phyloP scores from a whole-genome alignment of 2,329 filamentous ascomycete species.

The Gaeumannomyces sp. region DNA sequence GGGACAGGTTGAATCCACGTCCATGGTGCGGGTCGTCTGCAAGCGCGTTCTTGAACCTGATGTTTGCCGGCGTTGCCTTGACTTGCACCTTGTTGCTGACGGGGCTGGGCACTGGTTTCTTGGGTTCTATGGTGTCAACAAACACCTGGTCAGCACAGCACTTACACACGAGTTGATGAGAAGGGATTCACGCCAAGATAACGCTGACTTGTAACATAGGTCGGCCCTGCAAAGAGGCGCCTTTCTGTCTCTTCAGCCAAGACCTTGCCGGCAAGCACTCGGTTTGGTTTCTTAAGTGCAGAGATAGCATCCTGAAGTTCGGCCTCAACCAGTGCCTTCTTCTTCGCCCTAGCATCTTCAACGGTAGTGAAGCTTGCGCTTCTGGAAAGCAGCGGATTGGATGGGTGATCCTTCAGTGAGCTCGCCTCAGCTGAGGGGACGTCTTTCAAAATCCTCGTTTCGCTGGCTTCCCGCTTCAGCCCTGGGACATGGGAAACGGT shows the following conservation, averaged over 20 bases:
- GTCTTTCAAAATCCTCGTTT: slow-evolving; percentile 39
- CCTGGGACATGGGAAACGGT: slow-evolving; percentile 54
- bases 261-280: slow-evolving; percentile 60
- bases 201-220: slow-evolving; percentile 43
- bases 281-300: slow-evolving; percentile 68
- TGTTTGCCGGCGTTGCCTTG: slow-evolving; percentile 52
- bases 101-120: slow-evolving; percentile 39
- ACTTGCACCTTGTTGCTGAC: slow-evolving; percentile 36
- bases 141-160: neutral
- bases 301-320: slow-evolving; percentile 70
- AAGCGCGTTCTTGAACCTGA: slow-evolving; percentile 47
- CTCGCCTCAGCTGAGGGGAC: slow-evolving; percentile 32
- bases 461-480: slow-evolving; percentile 64
- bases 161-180: neutral
- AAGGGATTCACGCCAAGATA: neutral
- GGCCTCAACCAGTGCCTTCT: slow-evolving; percentile 61
- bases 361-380: slow-evolving; percentile 43
- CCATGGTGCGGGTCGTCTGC: slow-evolving; percentile 15
- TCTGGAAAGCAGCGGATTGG: slow-evolving; percentile 27
- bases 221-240: slow-evolving; percentile 42
- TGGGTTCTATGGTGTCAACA: slow-evolving; percentile 25
- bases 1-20: slow-evolving; percentile 9
- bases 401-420: slow-evolving; percentile 37
- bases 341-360: slow-evolving; percentile 53
- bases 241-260: slow-evolving; percentile 62